Conservation (phyloP, 148 eudicot genomes). For the Cornus suecica region DNA sequence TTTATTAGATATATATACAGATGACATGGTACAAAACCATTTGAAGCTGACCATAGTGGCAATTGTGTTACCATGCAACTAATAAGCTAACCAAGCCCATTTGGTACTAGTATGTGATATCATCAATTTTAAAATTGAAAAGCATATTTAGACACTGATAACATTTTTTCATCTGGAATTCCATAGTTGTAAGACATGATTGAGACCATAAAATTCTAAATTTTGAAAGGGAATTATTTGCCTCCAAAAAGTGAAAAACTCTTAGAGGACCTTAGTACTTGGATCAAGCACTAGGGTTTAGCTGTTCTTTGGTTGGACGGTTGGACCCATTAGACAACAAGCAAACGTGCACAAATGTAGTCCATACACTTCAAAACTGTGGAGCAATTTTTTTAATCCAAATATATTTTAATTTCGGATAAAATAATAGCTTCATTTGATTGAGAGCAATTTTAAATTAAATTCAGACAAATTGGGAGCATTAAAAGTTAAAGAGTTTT, state of each 20-base stretch:
- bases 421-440: too few relatives aligned
- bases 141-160: too few relatives aligned
- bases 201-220: neutral
- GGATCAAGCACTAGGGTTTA: constrained; percentile 7
- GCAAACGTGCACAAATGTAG: constrained; percentile 12
- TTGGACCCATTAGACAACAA: neutral
- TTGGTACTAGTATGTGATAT: too few relatives aligned
- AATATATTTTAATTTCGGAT: too few relatives aligned
- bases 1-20: too few relatives aligned
- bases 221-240: neutral
- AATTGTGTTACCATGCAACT: too few relatives aligned
- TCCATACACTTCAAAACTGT: neutral
- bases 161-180: too few relatives aligned
- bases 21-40: too few relatives aligned
- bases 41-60: too few relatives aligned
- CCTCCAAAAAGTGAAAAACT: neutral
- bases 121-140: too few relatives aligned
- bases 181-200: neutral
- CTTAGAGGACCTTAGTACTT: neutral
- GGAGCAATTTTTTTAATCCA: too few relatives aligned
- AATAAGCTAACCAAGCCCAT: too few relatives aligned
- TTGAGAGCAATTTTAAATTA: neutral
- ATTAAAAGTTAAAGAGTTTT: constrained; percentile 10
- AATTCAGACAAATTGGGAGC: constrained; percentile 9
- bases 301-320: neutral